Conservation (phyloP, 1,284 basidiomycete species). For the Cryptococcus sp. region DNA sequence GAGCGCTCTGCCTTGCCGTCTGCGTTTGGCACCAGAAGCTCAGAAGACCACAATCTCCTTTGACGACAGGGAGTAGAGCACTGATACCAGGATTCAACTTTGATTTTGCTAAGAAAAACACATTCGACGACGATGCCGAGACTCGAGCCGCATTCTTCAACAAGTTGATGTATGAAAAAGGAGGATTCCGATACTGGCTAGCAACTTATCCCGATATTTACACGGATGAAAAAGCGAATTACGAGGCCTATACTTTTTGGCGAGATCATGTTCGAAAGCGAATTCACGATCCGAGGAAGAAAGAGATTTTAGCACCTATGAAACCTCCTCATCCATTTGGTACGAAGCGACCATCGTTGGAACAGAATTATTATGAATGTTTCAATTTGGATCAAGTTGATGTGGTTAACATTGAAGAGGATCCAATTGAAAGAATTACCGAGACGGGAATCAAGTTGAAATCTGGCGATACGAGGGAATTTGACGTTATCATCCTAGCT, state of each 20-base stretch:
- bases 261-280: neutral
- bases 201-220: neutral
- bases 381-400: neutral
- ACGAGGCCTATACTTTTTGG: neutral
- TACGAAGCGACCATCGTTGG: neutral
- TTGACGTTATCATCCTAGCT: neutral
- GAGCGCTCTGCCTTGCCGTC: too few relatives aligned
- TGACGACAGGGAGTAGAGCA: neutral
- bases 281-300: neutral
- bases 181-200: neutral
- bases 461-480: neutral
- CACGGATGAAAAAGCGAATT: neutral
- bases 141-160: neutral
- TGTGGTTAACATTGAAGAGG: neutral
- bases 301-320: neutral
- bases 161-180: neutral
- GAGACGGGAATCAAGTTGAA: neutral
- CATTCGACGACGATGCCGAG: neutral
- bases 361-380: neutral
- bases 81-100: neutral
- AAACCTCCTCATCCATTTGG: neutral
- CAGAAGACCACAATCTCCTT: neutral
- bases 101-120: neutral
- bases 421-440: neutral
- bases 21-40: too few relatives aligned